phyloP scores from a whole-genome alignment of 805 yeast genomes.

The Hanseniaspora singularis region DNA sequence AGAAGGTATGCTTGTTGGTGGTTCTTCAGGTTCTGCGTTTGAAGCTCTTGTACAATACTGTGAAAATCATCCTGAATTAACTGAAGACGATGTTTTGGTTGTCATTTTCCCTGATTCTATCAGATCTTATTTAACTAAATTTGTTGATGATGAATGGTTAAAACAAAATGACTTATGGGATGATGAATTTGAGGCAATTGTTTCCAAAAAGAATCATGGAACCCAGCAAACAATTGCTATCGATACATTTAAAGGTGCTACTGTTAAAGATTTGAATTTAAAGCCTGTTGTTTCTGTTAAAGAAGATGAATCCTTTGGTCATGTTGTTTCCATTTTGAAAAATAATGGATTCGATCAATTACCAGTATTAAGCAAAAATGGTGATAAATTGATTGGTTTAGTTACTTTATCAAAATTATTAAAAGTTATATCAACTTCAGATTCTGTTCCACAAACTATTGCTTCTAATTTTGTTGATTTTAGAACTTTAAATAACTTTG shows the following conservation, averaged over 20 bases:
- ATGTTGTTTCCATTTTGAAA: conserved; percentile 58
- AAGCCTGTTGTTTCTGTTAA: conserved; percentile 71
- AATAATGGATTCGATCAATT: conserved; percentile 74
- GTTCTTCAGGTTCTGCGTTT: conserved; percentile 77
- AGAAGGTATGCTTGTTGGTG: conserved; percentile 82
- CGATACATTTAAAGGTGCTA: conserved; percentile 41
- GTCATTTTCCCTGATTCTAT: conserved; percentile 78
- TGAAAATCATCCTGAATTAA: conserved; percentile 45
- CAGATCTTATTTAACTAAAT: conserved; percentile 75
- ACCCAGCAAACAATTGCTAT: conserved; percentile 27
- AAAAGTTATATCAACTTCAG: conserved; percentile 51
- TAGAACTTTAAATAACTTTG: conserved; percentile 52
- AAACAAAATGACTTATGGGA: conserved; percentile 62
- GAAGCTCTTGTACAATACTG: conserved; percentile 65
- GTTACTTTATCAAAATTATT: conserved; percentile 64
- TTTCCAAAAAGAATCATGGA: conserved; percentile 19
- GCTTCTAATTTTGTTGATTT: conserved; percentile 49
- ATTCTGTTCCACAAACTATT: conserved; percentile 45
- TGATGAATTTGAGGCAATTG: conserved; percentile 33
- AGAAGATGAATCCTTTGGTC: conserved; percentile 44
- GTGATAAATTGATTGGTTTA: conserved; percentile 53
- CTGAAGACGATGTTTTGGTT: conserved; percentile 63
- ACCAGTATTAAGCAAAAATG: conserved; percentile 52
- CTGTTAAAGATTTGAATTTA: conserved; percentile 56
- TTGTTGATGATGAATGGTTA: conserved; percentile 89